A percentile compares a stretch with the other conserved stretches of the same genome.
These are phyloP conservation scores for Teunomyces cretensis DNA, from an alignment of 805 yeast species.

Conservation along the genomic window DNA sequence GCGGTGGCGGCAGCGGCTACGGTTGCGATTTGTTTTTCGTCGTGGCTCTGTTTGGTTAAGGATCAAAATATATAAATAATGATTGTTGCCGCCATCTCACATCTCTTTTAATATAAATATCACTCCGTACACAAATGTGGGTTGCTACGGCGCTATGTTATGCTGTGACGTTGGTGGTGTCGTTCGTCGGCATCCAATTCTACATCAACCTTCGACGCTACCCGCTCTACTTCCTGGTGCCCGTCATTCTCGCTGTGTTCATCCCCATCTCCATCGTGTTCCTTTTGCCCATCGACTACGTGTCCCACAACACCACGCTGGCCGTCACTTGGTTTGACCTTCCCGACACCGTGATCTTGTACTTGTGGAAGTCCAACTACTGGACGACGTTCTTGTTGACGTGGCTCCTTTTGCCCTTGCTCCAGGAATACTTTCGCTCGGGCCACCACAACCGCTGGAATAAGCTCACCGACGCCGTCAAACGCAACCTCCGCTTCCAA, in stretches of 20 bases:
- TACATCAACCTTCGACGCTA: conserved; percentile 36
- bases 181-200: conserved; percentile 33
- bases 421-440: conserved; percentile 71
- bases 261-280: conserved; percentile 75
- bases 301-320: conserved; percentile 47
- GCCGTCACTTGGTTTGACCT: conserved; percentile 44
- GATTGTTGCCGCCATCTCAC: too few relatives aligned
- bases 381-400: conserved; percentile 81
- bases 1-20: too few relatives aligned
- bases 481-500: conserved; percentile 60
- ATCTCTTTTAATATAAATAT: too few relatives aligned
- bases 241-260: conserved; percentile 59
- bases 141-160: conserved; percentile 26
- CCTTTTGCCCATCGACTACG: conserved; percentile 71
- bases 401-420: conserved; percentile 71
- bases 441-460: conserved; percentile 56
- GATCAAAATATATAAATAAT: too few relatives aligned
- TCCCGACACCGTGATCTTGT: conserved; percentile 45
- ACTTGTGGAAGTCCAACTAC: conserved; percentile 71
- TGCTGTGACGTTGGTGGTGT: conserved; percentile 22
- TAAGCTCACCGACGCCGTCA: conserved; percentile 56
- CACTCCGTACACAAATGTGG: too few relatives aligned
- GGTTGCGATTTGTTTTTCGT: too few relatives aligned
- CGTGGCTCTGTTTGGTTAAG: too few relatives aligned
- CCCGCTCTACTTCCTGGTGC: conserved; percentile 43